Base-by-base conservation (phyloP, 2,329 filamentous ascomycete genomes). In the Thermothelomyces thermophilus region DNA sequence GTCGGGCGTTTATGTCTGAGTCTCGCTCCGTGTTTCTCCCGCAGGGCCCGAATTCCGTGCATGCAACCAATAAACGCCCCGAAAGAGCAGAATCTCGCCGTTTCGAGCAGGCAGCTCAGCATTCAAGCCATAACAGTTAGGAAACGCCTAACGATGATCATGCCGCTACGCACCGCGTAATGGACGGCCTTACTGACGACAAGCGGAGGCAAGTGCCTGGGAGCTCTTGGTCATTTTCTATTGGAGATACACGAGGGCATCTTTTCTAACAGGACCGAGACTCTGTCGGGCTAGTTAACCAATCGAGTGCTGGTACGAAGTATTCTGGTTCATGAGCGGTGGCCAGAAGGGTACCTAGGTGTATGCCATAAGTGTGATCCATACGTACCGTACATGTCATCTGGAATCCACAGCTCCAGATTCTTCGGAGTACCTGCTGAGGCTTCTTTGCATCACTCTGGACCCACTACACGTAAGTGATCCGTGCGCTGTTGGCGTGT, bases 401-500 rank as follows among this genome's bases (percentile, higher is more conserved):
- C n/a, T n/a, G n/a, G n/a, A n/a, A n/a, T n/a, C n/a, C n/a, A n/a
- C n/a, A n/a, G n/a, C n/a, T n/a, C n/a, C n/a, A n/a, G n/a, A n/a
- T n/a, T n/a, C n/a, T n/a, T n/a, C n/a, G n/a, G n/a, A 9, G 24
- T 9, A 26, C 24, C 5, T 26, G 24, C 24, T 26, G 9, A 26
- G 24, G 24, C 24, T 26, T 26, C 24, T 26, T 9, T 26, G 24
- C 24, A 9, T 26, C 5, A 9, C 9, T 5, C 24, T 26, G 24
- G 24, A 26, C 24, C 40, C 26, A 10, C 13, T n/a, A n/a, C n/a
- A n/a, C n/a, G n/a, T n/a, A 5, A 28, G 36, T 53, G 48, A 51
- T n/a, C 47, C 41, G 51, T 53, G 53, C 53, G 2, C 13, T 2
- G 48, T 52, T 55, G 54, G 53, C 56, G 56, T 51, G 54, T 58